Evolutionary conservation across 2,329 filamentous ascomycete species (phyloP).

Genomic region (Beauveria scarabaeidicola): DNA sequence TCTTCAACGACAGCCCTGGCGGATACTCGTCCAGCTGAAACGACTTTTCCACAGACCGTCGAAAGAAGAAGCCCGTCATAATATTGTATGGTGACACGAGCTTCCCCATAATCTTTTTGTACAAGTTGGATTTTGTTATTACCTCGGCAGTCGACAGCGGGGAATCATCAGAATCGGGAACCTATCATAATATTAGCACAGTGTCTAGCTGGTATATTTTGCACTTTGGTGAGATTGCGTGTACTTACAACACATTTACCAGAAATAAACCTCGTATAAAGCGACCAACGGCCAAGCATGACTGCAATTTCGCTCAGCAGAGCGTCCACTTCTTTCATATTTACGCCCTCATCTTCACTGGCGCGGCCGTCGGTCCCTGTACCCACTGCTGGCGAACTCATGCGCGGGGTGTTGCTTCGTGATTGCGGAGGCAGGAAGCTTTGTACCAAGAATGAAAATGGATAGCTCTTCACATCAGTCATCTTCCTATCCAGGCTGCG

Average conservation of each 20-base stretch:
- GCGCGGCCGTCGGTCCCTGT: constrained; percentile 43
- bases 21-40: constrained; percentile 94
- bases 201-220: constrained; percentile 9
- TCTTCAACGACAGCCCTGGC: constrained; percentile 65
- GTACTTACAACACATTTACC: constrained; percentile 69
- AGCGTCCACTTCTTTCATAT: constrained; percentile 93
- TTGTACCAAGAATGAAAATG: constrained; percentile 93
- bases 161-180: constrained; percentile 43
- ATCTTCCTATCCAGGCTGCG: constrained; percentile 74
- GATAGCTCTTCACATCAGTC: constrained; percentile 94
- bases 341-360: constrained; percentile 85
- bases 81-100: constrained; percentile 76
- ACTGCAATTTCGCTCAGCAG: constrained; percentile 79
- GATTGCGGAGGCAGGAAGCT: constrained; percentile 75
- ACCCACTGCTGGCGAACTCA: constrained; percentile 66
- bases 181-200: constrained; percentile 28
- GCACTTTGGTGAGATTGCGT: not conserved
- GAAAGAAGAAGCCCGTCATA: constrained; percentile 95
- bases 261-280: constrained; percentile 83
- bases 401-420: constrained; percentile 53
- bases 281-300: constrained; percentile 88
- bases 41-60: constrained; percentile 90
- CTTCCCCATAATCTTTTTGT: constrained; percentile 66
- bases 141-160: constrained; percentile 63
- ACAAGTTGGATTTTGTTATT: constrained; percentile 68